Percentiles rank a stretch among this genome's conserved stretches.
These are phyloP conservation scores for Fusarium chaquense DNA, from an alignment of 2,329 filamentous ascomycete species.

Conservation along the genomic window DNA sequence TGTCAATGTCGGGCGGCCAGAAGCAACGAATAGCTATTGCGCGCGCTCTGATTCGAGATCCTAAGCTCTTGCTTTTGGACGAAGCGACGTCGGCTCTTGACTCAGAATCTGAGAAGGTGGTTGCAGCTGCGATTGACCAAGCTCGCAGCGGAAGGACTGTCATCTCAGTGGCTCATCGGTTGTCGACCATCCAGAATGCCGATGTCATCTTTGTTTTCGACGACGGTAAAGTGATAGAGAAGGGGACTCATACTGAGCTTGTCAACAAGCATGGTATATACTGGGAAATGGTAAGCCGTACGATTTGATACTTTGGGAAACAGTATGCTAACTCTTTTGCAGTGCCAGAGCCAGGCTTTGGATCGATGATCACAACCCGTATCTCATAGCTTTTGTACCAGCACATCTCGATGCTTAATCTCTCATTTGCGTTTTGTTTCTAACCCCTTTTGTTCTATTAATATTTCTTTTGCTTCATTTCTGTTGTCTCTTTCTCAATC, in stretches of 20 bases:
- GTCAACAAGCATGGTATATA: conserved; percentile 35
- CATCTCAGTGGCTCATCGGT: conserved; percentile 74
- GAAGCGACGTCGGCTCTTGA: conserved; percentile 77
- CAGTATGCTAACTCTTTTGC: not conserved
- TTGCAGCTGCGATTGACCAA: conserved; percentile 75
- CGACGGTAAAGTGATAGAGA: conserved; percentile 57
- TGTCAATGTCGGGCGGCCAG: conserved; percentile 76
- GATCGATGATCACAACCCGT: conserved; percentile 11
- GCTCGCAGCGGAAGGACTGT: conserved; percentile 72
- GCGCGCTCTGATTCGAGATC: conserved; percentile 73
- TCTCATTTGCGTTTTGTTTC: not conserved
- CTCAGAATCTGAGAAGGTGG: conserved; percentile 69
- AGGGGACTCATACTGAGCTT: conserved; percentile 53
- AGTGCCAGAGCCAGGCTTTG: conserved; percentile 43
- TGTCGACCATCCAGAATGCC: conserved; percentile 57
- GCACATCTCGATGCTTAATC: not conserved
- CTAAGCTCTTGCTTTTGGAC: conserved; percentile 75
- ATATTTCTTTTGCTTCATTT: not conserved
- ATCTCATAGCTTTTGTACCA: not conserved
- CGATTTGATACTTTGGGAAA: not conserved
- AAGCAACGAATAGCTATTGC: conserved; percentile 78
- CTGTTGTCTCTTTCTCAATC: not conserved
- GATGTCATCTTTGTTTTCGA: conserved; percentile 60
- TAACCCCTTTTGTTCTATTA: not conserved
- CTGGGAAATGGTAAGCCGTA: conserved; percentile 39